A percentile compares a stretch with the other conserved stretches of the same genome.
Evolutionary conservation across 176 grass and related monocot species (phyloP).

Genomic region (sorghum (Sorghum bicolor)): DNA sequence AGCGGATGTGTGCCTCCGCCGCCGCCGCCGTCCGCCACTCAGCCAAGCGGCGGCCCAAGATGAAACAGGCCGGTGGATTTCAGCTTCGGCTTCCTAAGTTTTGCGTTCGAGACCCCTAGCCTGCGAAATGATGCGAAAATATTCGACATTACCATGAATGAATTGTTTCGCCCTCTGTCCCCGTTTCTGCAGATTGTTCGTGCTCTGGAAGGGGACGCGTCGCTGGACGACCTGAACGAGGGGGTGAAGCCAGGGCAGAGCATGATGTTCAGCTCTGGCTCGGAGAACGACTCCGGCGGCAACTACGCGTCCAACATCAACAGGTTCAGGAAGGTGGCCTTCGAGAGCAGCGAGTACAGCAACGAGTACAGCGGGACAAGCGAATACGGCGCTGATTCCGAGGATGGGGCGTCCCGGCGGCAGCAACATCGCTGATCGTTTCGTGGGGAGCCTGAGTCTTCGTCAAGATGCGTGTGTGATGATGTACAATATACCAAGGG

Average conservation of each 20-base stretch:
- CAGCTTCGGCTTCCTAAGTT: neutral
- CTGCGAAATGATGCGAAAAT: neutral
- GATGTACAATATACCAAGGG: neutral
- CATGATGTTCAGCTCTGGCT: slow-evolving; percentile 63
- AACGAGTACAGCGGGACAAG: slow-evolving; percentile 66
- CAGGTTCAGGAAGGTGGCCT: slow-evolving; percentile 59
- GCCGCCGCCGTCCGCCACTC: slow-evolving; percentile 87
- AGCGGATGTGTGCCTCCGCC: slow-evolving; percentile 70
- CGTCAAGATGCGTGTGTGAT: neutral
- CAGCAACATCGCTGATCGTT: slow-evolving; percentile 6
- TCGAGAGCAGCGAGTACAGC: slow-evolving; percentile 67
- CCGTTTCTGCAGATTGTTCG: slow-evolving; percentile 59
- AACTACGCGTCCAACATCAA: slow-evolving; percentile 65
- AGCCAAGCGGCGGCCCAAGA: slow-evolving; percentile 81
- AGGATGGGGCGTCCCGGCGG: slow-evolving; percentile 16
- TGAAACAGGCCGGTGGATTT: slow-evolving; percentile 77
- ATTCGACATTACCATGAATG: neutral
- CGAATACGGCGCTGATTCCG: slow-evolving; percentile 58
- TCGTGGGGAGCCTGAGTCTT: neutral
- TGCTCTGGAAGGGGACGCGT: slow-evolving; percentile 83
- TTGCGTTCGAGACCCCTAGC: too few relatives aligned
- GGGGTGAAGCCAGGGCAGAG: slow-evolving; percentile 80
- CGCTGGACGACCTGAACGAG: slow-evolving; percentile 86
- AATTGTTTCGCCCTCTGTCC: neutral
- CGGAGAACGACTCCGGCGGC: slow-evolving; percentile 54